phyloP scores from a whole-genome alignment of 768 basidiomycete genomes.

The Rhodotorula kratochvilovae region DNA sequence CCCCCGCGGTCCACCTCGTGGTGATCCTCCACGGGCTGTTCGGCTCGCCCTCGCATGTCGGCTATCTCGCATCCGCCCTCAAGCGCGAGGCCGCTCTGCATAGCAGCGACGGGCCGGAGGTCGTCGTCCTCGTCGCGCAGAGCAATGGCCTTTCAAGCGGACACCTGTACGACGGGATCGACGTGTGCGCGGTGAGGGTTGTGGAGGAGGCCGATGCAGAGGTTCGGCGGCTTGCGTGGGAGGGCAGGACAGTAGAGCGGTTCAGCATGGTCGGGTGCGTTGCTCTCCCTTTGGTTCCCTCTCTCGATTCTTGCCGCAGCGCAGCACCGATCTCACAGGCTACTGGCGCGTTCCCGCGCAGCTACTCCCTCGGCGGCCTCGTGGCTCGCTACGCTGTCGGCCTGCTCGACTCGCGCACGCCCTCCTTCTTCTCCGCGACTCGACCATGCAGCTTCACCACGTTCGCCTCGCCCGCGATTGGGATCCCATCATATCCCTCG shows the following conservation, averaged over 20 bases:
- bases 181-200: slow-evolving; percentile 76
- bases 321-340: too few relatives aligned
- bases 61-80: slow-evolving; percentile 51
- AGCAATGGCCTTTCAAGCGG: slow-evolving; percentile 56
- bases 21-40: slow-evolving; percentile 59
- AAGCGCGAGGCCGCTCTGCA: not conserved
- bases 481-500: slow-evolving; percentile 62
- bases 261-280: slow-evolving; percentile 38
- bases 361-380: slow-evolving; percentile 77
- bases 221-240: slow-evolving; percentile 55
- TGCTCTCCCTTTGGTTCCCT: not conserved
- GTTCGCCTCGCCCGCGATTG: slow-evolving; percentile 76
- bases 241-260: slow-evolving; percentile 55
- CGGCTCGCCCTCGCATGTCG: slow-evolving; percentile 67
- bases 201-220: slow-evolving; percentile 66
- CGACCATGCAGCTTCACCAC: slow-evolving; percentile 75
- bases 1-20: slow-evolving; percentile 27
- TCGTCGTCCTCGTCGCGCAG: slow-evolving; percentile 64
- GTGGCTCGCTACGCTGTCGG: slow-evolving; percentile 74
- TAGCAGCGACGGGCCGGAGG: too few relatives aligned
- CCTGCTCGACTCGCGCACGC: slow-evolving; percentile 48
- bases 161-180: slow-evolving; percentile 71
- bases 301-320: slow-evolving; percentile 50
- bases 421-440: slow-evolving; percentile 63
- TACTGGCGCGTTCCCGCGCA: too few relatives aligned